Evolutionary conservation across 306 rosid species (phyloP), one percentile per base, ranked within the genome.

Genomic region (Oxytropis ochrocephala): DNA sequence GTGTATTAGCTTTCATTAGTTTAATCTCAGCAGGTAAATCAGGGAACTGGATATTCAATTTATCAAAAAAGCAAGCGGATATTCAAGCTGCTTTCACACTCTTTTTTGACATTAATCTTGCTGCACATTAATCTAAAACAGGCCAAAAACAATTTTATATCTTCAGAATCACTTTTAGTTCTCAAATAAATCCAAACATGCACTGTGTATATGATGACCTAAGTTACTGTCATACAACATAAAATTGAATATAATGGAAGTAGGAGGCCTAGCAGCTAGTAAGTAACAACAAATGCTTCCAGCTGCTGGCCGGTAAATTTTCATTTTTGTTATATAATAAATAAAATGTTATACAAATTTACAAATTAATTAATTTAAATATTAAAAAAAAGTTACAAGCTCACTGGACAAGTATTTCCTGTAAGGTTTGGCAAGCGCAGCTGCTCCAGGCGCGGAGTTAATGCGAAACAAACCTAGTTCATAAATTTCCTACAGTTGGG

Each of bases 401-500:
- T 78, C 46, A 80, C 56, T 11, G 27, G 8, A 41, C 27, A 59
- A 36, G 52, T 54, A 61, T 61, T 76, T 61, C 78, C 76, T n/a
- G 16, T 44, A 33, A 30, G 63, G 73, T 66, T 78, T 36, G 77
- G 60, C 32, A 64, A 75, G 65, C 58, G 80, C 79, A 66, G 35
- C 74, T 76, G 33, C 76, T 65, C 75, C 60, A 47, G 13, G 48
- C 2, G 21, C 55, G 43, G 30, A 68, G 75, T 65, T 33, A 71
- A 63, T 60, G 72, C 11, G 44, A 41, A 64, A 64, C 69, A 27
- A 74, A 21, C 62, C 82, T 80, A 94, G 74, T 87, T 88, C 94
- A 88, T 87, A 78, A 84, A 88, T 78, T 80, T 81, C 74, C 88
- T 82, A 78, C 98, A 94, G 54, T 63, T 72, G 44, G 89, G 78